Percentiles rank a stretch among this genome's conserved stretches.
Evolutionary conservation across 1,284 basidiomycete genomes (phyloP).

Genomic region (Leccinum olivaceoglutinosum): DNA sequence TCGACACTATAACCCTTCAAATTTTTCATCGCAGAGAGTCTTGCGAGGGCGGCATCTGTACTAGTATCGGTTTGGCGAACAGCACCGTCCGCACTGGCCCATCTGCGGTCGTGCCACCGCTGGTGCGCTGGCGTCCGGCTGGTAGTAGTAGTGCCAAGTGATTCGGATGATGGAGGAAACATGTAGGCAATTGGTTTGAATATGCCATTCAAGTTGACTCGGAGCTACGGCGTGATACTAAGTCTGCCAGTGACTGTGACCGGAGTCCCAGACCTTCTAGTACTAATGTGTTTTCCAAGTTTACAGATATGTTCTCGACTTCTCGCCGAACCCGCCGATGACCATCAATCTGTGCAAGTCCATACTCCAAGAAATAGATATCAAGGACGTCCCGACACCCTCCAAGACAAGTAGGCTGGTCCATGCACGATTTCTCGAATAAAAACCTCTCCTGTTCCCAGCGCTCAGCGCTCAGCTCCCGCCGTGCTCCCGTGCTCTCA

Average conservation of each 20-base stretch:
- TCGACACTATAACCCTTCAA: slow-evolving; percentile 50
- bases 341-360: neutral
- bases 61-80: slow-evolving; percentile 59
- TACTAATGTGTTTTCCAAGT: neutral
- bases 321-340: neutral
- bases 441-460: neutral
- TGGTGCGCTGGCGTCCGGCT: slow-evolving; percentile 16
- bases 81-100: slow-evolving; percentile 42
- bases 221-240: too few relatives aligned
- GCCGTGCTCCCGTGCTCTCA: neutral
- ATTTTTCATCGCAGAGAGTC: slow-evolving; percentile 69
- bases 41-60: slow-evolving; percentile 67
- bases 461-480: neutral
- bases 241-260: too few relatives aligned
- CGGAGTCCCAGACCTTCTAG: too few relatives aligned
- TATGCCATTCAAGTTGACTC: neutral
- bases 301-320: neutral
- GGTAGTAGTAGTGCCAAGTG: neutral
- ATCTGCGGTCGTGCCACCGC: slow-evolving; percentile 8
- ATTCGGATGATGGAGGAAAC: slow-evolving; percentile 17
- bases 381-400: neutral
- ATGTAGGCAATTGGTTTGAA: neutral
- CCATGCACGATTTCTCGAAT: neutral
- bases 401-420: neutral
- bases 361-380: neutral